Percentiles rank a stretch among this genome's conserved stretches.
Evolutionary conservation across 2,329 filamentous ascomycete genomes (phyloP).

Genomic region (Salinomyces thailandicus): DNA sequence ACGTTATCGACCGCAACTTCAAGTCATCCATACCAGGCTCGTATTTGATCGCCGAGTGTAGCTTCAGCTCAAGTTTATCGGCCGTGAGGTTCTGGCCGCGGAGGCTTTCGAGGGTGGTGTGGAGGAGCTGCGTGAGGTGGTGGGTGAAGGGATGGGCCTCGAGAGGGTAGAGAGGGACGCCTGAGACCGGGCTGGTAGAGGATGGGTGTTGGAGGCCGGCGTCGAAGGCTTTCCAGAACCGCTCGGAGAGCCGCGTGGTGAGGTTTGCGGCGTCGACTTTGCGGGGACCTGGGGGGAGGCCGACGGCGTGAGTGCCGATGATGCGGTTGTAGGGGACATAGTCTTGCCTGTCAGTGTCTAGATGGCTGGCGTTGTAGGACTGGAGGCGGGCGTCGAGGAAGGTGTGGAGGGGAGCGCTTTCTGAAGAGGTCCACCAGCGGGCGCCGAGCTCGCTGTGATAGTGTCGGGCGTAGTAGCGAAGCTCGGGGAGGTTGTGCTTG

Average conservation of each 20-base stretch:
- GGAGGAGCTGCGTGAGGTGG: not conserved
- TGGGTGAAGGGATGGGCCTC: not conserved
- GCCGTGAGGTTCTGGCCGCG: not conserved
- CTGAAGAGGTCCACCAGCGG: not conserved
- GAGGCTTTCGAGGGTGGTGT: not conserved
- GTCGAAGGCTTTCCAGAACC: too few species aligned
- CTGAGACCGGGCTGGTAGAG: too few species aligned
- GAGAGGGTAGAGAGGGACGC: too few species aligned
- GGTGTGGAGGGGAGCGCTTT: not conserved
- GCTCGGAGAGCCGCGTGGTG: not conserved
- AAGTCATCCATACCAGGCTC: not conserved
- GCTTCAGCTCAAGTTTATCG: not conserved
- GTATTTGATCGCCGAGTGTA: not conserved
- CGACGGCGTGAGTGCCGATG: not conserved
- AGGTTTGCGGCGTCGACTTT: not conserved
- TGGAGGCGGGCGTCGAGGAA: not conserved
- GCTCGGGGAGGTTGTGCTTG: not conserved
- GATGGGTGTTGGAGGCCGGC: too few species aligned
- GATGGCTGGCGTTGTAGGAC: not conserved
- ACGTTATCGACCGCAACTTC: not conserved
- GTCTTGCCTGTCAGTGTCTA: not conserved
- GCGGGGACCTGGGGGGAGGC: not conserved
- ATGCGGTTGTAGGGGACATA: not conserved
- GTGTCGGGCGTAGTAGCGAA: not conserved
- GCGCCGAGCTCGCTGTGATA: too few species aligned